Evolutionary conservation across 148 eudicot genomes (phyloP).

Genomic region (Heliosperma pusillum): DNA sequence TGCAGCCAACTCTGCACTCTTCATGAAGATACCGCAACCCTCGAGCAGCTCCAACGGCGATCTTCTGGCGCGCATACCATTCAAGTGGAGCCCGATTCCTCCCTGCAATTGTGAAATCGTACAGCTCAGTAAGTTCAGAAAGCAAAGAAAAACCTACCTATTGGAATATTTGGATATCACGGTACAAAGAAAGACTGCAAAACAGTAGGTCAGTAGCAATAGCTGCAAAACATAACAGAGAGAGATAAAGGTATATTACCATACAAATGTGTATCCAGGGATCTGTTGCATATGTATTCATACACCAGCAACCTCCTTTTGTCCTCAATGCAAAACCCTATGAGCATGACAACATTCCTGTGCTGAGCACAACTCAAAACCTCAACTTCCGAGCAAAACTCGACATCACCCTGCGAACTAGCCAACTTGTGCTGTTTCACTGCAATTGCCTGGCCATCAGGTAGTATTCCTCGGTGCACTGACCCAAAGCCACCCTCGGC

Average conservation of each 20-base stretch:
- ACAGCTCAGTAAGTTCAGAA: not conserved
- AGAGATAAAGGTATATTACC: constrained; percentile 29
- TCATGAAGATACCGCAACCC: constrained; percentile 71
- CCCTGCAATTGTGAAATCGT: constrained; percentile 40
- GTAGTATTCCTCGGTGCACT: constrained; percentile 55
- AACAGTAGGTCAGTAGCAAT: not conserved
- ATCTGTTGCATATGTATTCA: constrained; percentile 60
- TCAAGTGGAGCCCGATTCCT: constrained; percentile 44
- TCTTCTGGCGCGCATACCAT: constrained; percentile 64
- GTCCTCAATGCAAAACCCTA: constrained; percentile 60
- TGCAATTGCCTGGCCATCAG: constrained; percentile 59
- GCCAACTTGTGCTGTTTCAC: constrained; percentile 64
- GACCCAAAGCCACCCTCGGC: constrained; percentile 82
- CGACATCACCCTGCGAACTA: constrained; percentile 58
- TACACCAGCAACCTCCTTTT: constrained; percentile 55
- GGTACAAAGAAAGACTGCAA: not conserved
- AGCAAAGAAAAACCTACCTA: not conserved
- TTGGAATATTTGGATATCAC: not conserved
- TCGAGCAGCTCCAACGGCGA: constrained; percentile 72
- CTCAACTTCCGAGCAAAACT: constrained; percentile 64
- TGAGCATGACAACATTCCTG: constrained; percentile 61
- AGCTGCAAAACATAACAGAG: not conserved
- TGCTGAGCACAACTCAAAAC: constrained; percentile 68
- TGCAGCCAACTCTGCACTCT: constrained; percentile 80
- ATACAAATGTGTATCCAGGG: constrained; percentile 53